Percentiles rank a stretch among this genome's conserved stretches.
Conservation (phyloP, 1,284 basidiomycete species). For the Trichosporon ovoides region DNA sequence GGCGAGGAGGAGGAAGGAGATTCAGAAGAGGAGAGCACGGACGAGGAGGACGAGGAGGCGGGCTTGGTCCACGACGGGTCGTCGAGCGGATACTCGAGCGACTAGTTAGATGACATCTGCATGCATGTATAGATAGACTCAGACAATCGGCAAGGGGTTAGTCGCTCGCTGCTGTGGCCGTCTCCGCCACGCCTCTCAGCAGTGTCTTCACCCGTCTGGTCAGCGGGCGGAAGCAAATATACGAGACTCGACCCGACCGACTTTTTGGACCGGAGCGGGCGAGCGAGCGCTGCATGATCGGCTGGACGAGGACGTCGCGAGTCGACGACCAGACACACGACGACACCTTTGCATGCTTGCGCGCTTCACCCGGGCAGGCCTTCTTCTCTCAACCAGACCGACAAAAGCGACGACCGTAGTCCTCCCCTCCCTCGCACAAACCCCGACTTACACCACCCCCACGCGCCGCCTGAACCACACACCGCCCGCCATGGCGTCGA, state of each 20-base stretch:
- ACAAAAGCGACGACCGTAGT: background rate
- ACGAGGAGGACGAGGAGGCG: conserved; percentile 3
- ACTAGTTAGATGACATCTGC: background rate
- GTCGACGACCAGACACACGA: background rate
- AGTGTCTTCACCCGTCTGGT: no score
- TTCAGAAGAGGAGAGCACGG: background rate
- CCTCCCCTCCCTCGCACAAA: background rate
- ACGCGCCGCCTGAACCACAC: background rate
- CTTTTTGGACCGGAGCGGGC: conserved; percentile 9
- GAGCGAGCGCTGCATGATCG: no score
- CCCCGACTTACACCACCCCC: background rate
- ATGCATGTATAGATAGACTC: background rate
- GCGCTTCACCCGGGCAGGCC: conserved; percentile 9
- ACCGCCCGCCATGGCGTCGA: conserved; percentile 11
- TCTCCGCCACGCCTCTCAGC: no score
- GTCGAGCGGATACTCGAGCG: background rate
- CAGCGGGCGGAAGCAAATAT: conserved; percentile 15
- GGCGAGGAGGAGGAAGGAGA: conserved; percentile 49
- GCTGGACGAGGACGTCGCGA: background rate
- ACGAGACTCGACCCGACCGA: background rate
- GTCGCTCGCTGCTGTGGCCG: no score
- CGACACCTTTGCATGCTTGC: conserved; percentile 16
- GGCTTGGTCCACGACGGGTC: background rate
- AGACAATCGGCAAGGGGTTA: no score
- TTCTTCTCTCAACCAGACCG: background rate